These are phyloP conservation scores for Artemisia tridentata DNA, from an alignment of 129 eudicot genomes.

Conservation along the genomic window DNA sequence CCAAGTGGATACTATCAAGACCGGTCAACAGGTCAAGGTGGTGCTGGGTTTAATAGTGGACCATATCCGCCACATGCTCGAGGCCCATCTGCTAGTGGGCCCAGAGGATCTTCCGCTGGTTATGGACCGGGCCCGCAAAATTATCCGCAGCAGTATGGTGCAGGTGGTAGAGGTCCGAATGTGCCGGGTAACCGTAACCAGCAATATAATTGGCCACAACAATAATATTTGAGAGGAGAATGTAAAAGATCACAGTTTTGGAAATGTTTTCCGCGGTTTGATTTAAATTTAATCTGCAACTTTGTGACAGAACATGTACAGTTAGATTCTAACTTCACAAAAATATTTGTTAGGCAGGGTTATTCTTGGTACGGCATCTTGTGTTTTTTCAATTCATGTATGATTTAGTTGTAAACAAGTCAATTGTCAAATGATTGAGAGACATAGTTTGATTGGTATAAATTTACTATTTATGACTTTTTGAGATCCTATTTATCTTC, in stretches of 20 bases:
- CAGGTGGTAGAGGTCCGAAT: constrained; percentile 58
- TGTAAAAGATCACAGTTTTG: constrained; percentile 21
- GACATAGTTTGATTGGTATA: no score
- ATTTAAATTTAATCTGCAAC: constrained; percentile 6
- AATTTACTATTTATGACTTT: no score
- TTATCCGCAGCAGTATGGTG: constrained; percentile 61
- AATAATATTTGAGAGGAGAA: constrained; percentile 23
- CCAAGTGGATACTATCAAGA: constrained; percentile 61
- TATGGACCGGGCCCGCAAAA: constrained; percentile 59
- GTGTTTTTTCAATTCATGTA: neutral
- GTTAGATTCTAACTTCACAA: constrained; percentile 15
- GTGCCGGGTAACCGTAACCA: constrained; percentile 56
- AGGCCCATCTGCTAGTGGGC: constrained; percentile 46
- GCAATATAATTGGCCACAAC: constrained; percentile 68
- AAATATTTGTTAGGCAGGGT: neutral
- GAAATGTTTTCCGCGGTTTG: constrained; percentile 13
- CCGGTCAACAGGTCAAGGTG: constrained; percentile 64
- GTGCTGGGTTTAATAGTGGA: constrained; percentile 46
- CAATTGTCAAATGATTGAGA: no score
- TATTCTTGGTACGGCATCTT: no score
- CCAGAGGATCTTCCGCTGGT: constrained; percentile 45
- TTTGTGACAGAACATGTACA: constrained; percentile 27
- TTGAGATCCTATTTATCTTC: no score
- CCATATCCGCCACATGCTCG: constrained; percentile 62
- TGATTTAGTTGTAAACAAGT: no score